Base-by-base conservation (phyloP, 352 stramenopile genomes). In the Phytophthora citrophthora region DNA sequence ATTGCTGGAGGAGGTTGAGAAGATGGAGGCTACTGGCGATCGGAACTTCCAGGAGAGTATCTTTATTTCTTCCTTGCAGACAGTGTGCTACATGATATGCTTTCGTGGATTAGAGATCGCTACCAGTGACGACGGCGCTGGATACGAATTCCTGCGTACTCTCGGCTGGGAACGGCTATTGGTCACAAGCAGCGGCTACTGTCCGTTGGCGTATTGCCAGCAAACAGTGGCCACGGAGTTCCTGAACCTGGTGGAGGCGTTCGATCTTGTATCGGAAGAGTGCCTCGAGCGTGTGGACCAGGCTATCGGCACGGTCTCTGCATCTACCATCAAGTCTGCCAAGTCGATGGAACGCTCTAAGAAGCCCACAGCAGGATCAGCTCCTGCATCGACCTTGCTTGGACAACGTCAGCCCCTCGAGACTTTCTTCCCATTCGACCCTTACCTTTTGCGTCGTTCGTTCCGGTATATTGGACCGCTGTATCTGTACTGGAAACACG, bases 341-440 rank as follows among this genome's bases (percentile, higher is more conserved):
- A 91, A 90, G 70, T 82, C 76, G 4, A 91, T 93, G 84, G 84
- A 93, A 61, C 76, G 77, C 16, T 88, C 80, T 2, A 79, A 74
- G 16, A 75, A 80, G 34, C 81, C 84, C 3, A 81, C 76, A 2
- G 49, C 65, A 15, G 60, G 75, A 20, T 68, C 59, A 29, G 65
- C 63, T 6, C 47, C 72, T 15, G 59, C 71, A 23, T 63, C 64
- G 11, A 76, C 70, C 4, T 40, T 86, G 13, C 70, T 92, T 12
- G 79, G 77, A 8, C 72, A 86, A 31, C 81, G 83, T 10, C 79
- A 90, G 36, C 79, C 81, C 16, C 68, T 91, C 6, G 82, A 93
- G 55, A 93, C 85, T 5, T 99, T 99, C 64, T 99, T 99, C 58
- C 97, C 97, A 23, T 99, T 99, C 61, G 97, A 99, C 76, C 97